Evolutionary conservation across 2,329 filamentous ascomycete genomes (phyloP).

Genomic region (Cryphonectria parasitica): DNA sequence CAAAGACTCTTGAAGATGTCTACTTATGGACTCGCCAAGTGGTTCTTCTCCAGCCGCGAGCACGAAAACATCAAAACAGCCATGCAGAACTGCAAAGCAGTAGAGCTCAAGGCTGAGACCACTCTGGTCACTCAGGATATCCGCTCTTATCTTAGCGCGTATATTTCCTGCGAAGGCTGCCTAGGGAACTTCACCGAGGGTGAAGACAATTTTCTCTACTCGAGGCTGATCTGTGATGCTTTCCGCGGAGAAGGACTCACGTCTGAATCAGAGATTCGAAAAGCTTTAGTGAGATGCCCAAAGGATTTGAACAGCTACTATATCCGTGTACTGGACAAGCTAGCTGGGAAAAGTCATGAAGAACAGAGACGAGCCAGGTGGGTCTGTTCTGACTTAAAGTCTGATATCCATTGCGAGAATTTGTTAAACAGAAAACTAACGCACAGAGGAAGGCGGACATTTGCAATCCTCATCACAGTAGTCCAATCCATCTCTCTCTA

Average conservation of each 20-base stretch:
- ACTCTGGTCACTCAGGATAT: too few relatives aligned
- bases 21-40: background rate
- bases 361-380: background rate
- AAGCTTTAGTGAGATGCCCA: background rate
- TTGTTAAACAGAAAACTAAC: too few relatives aligned
- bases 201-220: constrained; percentile 6
- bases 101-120: too few relatives aligned
- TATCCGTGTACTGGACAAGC: background rate
- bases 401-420: too few relatives aligned
- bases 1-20: background rate
- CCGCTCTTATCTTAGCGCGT: too few relatives aligned
- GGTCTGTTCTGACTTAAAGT: background rate
- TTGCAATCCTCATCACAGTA: too few relatives aligned
- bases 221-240: background rate
- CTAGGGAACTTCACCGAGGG: background rate
- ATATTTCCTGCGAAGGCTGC: background rate
- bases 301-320: constrained; percentile 1
- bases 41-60: constrained; percentile 1
- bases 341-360: background rate
- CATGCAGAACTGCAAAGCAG: background rate
- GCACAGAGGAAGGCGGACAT: too few relatives aligned
- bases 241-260: background rate
- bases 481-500: too few relatives aligned
- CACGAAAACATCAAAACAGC: background rate
- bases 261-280: background rate